Conservation (phyloP, 176 grass and related monocot genomes). For the Oryza coarctata region DNA sequence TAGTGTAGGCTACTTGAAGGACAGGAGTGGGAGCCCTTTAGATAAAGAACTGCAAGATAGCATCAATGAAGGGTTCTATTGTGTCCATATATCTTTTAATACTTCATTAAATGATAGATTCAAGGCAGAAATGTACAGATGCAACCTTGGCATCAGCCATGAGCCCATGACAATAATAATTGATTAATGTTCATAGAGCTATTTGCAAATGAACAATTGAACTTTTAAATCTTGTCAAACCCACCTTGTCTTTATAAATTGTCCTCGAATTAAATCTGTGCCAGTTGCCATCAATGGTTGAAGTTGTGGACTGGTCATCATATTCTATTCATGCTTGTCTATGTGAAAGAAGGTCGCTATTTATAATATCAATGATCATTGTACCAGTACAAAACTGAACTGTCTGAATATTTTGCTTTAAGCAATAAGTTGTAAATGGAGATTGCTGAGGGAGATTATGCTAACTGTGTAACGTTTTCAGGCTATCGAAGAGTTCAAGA, state of each 20-base stretch:
- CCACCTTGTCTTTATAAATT: neutral
- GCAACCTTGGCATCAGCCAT: neutral
- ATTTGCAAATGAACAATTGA: neutral
- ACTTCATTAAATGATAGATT: neutral
- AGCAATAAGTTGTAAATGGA: slow-evolving; percentile 1
- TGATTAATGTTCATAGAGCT: neutral
- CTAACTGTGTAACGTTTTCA: slow-evolving; percentile 50
- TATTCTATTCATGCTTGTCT: neutral
- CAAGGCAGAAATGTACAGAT: neutral
- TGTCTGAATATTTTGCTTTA: slow-evolving; percentile 7
- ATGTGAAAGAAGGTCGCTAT: neutral
- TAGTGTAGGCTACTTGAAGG: too few species aligned
- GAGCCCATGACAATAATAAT: neutral
- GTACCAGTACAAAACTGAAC: neutral
- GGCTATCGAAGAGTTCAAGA: slow-evolving; percentile 98
- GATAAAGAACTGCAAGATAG: neutral
- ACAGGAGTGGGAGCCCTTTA: neutral
- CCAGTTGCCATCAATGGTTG: neutral
- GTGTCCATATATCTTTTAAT: neutral
- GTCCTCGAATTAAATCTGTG: neutral
- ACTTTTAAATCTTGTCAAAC: neutral
- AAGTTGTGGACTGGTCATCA: too few species aligned
- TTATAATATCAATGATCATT: slow-evolving; percentile 2
- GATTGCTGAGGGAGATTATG: slow-evolving; percentile 15
- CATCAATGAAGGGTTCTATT: neutral